Percentiles rank a stretch among this genome's conserved stretches.
Conservation (phyloP, 768 basidiomycete species). For the Boletus rubropictus region DNA sequence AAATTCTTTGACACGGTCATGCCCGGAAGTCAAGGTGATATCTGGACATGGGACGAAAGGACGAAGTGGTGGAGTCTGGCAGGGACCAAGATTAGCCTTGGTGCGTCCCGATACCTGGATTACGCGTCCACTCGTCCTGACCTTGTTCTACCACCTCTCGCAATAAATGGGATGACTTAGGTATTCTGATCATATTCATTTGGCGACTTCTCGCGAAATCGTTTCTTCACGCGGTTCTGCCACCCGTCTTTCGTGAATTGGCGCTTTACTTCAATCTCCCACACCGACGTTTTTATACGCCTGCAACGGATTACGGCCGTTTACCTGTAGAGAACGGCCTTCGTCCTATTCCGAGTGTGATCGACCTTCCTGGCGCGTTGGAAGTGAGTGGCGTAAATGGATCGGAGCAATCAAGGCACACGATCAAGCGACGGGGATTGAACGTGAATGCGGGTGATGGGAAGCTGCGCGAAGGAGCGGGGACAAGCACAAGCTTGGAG, state of each 20-base stretch:
- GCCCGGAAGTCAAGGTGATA: slow-evolving; percentile 52
- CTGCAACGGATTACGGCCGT: slow-evolving; percentile 80
- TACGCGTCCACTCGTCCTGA: not conserved
- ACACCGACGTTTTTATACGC: slow-evolving; percentile 80
- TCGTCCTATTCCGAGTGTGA: slow-evolving; percentile 76
- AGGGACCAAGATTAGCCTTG: slow-evolving; percentile 36
- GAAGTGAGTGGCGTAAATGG: slow-evolving; percentile 39
- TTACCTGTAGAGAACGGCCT: slow-evolving; percentile 58
- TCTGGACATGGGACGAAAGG: slow-evolving; percentile 30
- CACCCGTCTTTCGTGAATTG: slow-evolving; percentile 76
- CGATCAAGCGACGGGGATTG: slow-evolving; percentile 23
- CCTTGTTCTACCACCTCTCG: not conserved
- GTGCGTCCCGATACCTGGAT: slow-evolving; percentile 23
- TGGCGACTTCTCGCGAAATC: slow-evolving; percentile 90
- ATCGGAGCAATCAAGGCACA: slow-evolving; percentile 29
- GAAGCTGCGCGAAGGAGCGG: slow-evolving; percentile 19
- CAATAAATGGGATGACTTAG: slow-evolving; percentile 30
- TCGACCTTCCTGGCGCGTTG: slow-evolving; percentile 58
- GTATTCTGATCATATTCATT: slow-evolving; percentile 70
- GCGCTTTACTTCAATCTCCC: slow-evolving; percentile 68
- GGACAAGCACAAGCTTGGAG: slow-evolving; percentile 26
- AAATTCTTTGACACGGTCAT: slow-evolving; percentile 34
- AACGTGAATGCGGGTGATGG: slow-evolving; percentile 1
- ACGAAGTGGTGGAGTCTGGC: slow-evolving; percentile 36
- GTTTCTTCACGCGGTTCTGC: slow-evolving; percentile 64